phyloP scores from a whole-genome alignment of 257 asterid species.

The Solanum pennellii region DNA sequence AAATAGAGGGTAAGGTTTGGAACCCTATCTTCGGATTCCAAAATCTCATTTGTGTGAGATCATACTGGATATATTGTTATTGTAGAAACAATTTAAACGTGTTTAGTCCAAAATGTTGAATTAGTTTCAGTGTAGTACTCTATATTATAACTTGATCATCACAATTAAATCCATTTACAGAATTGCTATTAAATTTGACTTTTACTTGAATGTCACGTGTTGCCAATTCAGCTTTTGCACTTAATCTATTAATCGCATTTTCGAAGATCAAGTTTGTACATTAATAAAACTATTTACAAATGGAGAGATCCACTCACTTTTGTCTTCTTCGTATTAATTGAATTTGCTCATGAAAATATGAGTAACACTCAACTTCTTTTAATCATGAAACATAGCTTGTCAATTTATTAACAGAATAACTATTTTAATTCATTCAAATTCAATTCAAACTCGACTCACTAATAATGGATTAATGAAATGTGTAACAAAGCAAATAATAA shows the following conservation, averaged over 20 bases:
- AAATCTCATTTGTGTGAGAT: not conserved
- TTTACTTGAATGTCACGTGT: not conserved
- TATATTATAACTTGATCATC: not conserved
- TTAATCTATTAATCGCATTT: too few species aligned
- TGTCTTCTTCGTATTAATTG: not conserved
- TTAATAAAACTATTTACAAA: not conserved
- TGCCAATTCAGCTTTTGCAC: not conserved
- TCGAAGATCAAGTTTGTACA: not conserved
- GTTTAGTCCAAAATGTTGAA: not conserved
- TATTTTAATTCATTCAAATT: too few species aligned
- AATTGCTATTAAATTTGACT: not conserved
- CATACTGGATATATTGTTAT: not conserved
- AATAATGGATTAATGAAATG: not conserved
- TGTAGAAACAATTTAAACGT: not conserved
- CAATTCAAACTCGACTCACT: not conserved
- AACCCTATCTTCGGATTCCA: not conserved
- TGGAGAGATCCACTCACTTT: not conserved
- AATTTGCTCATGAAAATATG: not conserved
- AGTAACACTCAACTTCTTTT: too few species aligned
- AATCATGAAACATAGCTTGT: not conserved
- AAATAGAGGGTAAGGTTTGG: not conserved
- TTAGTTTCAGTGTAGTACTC: not conserved
- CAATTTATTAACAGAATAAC: not conserved
- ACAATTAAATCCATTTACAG: not conserved
- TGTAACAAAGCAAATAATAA: not conserved